These are phyloP conservation scores for Parmelia sp. DNA, from an alignment of 495 filamentous ascomycete species.

Conservation along the genomic window DNA sequence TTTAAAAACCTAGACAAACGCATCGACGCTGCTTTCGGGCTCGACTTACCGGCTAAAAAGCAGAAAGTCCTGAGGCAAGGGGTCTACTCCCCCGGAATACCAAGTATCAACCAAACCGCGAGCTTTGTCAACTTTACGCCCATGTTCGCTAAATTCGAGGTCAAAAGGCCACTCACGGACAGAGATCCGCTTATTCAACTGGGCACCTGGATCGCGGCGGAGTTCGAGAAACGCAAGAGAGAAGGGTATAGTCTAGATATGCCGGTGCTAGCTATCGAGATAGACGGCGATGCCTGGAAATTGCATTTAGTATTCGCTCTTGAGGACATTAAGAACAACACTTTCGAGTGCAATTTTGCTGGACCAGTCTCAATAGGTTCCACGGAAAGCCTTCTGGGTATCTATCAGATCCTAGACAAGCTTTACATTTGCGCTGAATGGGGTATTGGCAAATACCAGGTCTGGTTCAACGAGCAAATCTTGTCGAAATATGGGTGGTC, in stretches of 20 bases:
- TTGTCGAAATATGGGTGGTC: background rate
- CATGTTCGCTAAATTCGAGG: constrained; percentile 12
- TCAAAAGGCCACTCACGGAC: constrained; percentile 10
- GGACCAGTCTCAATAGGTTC: constrained; percentile 11
- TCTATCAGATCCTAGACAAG: constrained; percentile 11
- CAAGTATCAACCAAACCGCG: constrained; percentile 18
- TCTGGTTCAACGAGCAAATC: constrained; percentile 8
- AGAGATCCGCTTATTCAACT: constrained; percentile 15
- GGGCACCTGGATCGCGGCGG: constrained; percentile 7
- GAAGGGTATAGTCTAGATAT: constrained; percentile 9
- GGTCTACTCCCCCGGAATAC: background rate
- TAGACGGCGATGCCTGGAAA: constrained; percentile 14
- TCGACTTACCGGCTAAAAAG: background rate
- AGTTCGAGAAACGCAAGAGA: constrained; percentile 8
- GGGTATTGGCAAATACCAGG: constrained; percentile 5
- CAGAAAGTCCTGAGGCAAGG: background rate
- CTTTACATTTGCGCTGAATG: constrained; percentile 7
- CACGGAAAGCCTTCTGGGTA: background rate
- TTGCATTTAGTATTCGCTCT: constrained; percentile 7
- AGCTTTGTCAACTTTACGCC: constrained; percentile 13
- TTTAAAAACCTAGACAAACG: constrained; percentile 16
- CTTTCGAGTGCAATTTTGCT: constrained; percentile 3
- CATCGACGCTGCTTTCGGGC: constrained; percentile 14
- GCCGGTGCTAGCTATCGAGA: constrained; percentile 10
- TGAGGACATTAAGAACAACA: background rate